Evolutionary conservation across 2,329 filamentous ascomycete genomes (phyloP).

Genomic region (Aspergillus felis): DNA sequence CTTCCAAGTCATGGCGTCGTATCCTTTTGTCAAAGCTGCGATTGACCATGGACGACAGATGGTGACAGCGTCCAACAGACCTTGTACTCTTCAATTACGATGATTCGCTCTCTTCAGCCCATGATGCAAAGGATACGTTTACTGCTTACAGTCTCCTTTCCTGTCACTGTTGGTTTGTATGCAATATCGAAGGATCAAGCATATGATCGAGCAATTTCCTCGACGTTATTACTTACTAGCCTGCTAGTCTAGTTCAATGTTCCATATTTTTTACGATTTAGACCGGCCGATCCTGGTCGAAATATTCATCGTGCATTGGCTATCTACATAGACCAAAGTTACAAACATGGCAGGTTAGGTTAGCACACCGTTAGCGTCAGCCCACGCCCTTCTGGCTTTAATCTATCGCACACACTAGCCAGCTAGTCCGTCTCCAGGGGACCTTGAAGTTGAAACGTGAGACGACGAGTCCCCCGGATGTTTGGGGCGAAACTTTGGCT

Average conservation of each 20-base stretch:
- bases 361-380: constrained; percentile 11
- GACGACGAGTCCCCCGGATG: constrained; percentile 10
- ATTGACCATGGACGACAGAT: neutral
- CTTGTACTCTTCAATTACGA: neutral
- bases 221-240: neutral
- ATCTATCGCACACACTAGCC: constrained; percentile 9
- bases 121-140: neutral
- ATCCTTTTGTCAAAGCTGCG: neutral
- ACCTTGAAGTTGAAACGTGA: constrained; percentile 9
- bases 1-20: too few relatives aligned
- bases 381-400: constrained; percentile 6
- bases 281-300: constrained; percentile 9
- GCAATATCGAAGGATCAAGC: neutral
- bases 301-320: constrained; percentile 4
- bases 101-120: neutral
- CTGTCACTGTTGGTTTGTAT: neutral
- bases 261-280: constrained; percentile 7
- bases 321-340: neutral
- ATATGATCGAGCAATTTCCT: too few relatives aligned
- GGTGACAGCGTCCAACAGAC: too few relatives aligned
- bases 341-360: neutral
- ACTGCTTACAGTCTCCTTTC: neutral
- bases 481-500: constrained; percentile 12
- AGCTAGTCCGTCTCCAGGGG: neutral
- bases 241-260: neutral